Evolutionary conservation across 768 basidiomycete genomes (phyloP).

Genomic region (Harrya chromipes): DNA sequence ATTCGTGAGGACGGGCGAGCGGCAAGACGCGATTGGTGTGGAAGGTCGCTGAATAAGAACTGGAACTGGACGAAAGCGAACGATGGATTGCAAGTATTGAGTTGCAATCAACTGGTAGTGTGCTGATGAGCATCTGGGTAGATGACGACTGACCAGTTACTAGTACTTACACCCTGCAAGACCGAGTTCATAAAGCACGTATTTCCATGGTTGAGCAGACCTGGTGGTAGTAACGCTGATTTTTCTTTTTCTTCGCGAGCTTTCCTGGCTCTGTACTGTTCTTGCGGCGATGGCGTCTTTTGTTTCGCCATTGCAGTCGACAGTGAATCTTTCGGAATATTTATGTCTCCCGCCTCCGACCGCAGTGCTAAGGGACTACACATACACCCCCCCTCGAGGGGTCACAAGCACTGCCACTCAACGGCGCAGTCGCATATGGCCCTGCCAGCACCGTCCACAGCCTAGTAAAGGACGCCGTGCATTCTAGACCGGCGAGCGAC

Average conservation of each 20-base stretch:
- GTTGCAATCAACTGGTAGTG: conserved; percentile 62
- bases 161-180: conserved; percentile 78
- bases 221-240: conserved; percentile 63
- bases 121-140: background rate
- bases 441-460: too few relatives aligned
- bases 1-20: conserved; percentile 63
- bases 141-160: too few relatives aligned
- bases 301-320: conserved; percentile 43
- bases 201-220: conserved; percentile 77
- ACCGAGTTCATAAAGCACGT: conserved; percentile 98
- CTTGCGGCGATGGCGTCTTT: conserved; percentile 59
- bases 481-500: too few relatives aligned
- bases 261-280: conserved; percentile 55
- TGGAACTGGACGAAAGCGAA: conserved; percentile 51
- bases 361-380: background rate
- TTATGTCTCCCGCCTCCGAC: too few relatives aligned
- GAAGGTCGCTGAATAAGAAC: conserved; percentile 36
- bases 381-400: too few relatives aligned
- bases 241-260: conserved; percentile 62
- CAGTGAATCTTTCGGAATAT: background rate
- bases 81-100: conserved; percentile 53
- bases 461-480: too few relatives aligned
- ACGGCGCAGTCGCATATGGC: too few relatives aligned
- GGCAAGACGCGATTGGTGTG: conserved; percentile 41
- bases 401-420: too few relatives aligned